Evolutionary conservation across 106 monocot genomes (phyloP).

Genomic region (Platanthera zijinensis): DNA sequence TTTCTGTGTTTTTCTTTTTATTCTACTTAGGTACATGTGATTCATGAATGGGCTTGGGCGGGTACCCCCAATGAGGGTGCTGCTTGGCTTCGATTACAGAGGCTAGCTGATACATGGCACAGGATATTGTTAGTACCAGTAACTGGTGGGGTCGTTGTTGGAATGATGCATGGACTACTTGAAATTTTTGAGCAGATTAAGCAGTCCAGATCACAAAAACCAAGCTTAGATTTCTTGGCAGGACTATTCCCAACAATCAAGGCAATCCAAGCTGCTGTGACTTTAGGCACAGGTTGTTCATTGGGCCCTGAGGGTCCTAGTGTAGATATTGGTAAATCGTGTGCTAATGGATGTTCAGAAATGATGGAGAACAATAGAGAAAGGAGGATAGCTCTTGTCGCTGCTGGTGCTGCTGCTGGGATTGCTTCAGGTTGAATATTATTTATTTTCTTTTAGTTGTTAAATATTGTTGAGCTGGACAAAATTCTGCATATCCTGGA

Average conservation of each 20-base stretch:
- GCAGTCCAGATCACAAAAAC: slow-evolving; percentile 65
- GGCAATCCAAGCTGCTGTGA: slow-evolving; percentile 94
- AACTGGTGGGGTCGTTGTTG: slow-evolving; percentile 97
- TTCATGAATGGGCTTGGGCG: slow-evolving; percentile 99
- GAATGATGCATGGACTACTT: slow-evolving; percentile 99
- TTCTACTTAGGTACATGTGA: slow-evolving; percentile 78
- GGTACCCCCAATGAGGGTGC: slow-evolving; percentile 99
- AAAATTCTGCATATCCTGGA: neutral
- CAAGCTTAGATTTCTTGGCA: slow-evolving; percentile 56
- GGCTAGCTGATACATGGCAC: slow-evolving; percentile 93
- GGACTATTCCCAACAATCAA: slow-evolving; percentile 89
- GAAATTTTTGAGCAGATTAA: slow-evolving; percentile 96
- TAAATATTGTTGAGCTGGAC: neutral
- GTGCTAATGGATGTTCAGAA: slow-evolving; percentile 94
- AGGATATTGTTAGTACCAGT: slow-evolving; percentile 90
- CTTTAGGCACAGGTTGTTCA: slow-evolving; percentile 98
- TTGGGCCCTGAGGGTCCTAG: slow-evolving; percentile 98
- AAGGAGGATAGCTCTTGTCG: slow-evolving; percentile 93
- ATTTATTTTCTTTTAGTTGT: neutral
- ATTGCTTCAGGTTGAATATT: slow-evolving; percentile 86
- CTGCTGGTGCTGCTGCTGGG: slow-evolving; percentile 98
- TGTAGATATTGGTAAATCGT: slow-evolving; percentile 98
- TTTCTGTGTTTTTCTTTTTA: neutral
- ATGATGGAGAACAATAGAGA: slow-evolving; percentile 99
- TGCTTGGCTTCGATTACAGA: slow-evolving; percentile 93